Evolutionary conservation across 768 basidiomycete genomes (phyloP).

Genomic region (Russula earlei): DNA sequence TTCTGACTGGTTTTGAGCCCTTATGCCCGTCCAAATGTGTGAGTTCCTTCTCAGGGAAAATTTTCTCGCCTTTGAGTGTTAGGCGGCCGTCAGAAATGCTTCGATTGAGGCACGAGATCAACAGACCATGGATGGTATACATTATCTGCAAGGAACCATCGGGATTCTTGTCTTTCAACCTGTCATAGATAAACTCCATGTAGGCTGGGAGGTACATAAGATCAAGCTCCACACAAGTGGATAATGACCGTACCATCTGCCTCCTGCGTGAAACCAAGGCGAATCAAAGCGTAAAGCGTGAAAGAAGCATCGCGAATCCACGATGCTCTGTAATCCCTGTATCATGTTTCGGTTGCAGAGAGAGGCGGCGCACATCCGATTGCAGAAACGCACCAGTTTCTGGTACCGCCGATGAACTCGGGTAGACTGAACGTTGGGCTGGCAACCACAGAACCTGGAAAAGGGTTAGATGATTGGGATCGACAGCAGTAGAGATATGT

Average conservation of each 20-base stretch:
- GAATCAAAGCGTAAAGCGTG: constrained; percentile 87
- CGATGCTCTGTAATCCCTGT: constrained; percentile 42
- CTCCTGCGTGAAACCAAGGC: constrained; percentile 90
- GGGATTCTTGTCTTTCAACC: constrained; percentile 72
- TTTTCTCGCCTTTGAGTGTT: constrained; percentile 47
- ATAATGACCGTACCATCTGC: constrained; percentile 53
- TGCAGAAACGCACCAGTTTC: constrained; percentile 59
- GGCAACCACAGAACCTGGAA: constrained; percentile 77
- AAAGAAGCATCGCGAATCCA: constrained; percentile 98
- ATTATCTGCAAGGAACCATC: constrained; percentile 94
- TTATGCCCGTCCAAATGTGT: constrained; percentile 83
- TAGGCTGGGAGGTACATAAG: constrained; percentile 42
- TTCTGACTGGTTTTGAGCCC: constrained; percentile 74
- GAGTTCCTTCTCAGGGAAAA: constrained; percentile 70
- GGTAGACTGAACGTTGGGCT: constrained; percentile 94
- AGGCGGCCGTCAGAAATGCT: background rate
- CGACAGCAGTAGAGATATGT: background rate
- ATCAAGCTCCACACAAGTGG: background rate
- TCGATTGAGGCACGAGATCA: background rate
- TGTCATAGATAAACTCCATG: constrained; percentile 85
- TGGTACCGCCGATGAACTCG: constrained; percentile 80
- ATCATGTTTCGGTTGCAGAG: constrained; percentile 1
- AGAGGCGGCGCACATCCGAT: background rate
- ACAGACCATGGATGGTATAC: constrained; percentile 85
- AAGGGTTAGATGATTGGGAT: background rate